Conservation (phyloP, 139 green algal species). For the Auxenochlorella pyrenoidosa region DNA sequence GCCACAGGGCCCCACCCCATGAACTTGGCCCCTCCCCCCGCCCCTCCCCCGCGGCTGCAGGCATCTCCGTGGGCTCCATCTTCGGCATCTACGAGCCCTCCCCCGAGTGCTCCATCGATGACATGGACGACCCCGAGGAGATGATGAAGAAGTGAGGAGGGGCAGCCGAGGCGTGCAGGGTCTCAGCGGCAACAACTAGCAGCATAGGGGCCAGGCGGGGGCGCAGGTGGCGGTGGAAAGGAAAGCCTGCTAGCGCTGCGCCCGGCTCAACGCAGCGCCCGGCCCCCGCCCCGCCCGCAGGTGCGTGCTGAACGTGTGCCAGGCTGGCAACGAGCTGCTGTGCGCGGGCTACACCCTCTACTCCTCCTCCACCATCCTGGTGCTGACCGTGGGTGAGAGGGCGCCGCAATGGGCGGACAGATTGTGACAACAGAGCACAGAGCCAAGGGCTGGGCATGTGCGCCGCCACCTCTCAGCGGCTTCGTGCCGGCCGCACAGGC, state of each 20-base stretch:
- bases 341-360: slow-evolving; percentile 97
- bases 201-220: no score
- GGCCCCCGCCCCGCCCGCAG: slow-evolving; percentile 53
- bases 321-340: slow-evolving; percentile 91
- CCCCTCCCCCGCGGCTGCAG: slow-evolving; percentile 94
- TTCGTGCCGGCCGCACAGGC: no score
- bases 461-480: background rate
- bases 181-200: no score
- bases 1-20: background rate
- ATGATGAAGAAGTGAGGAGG: slow-evolving; percentile 38
- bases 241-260: no score
- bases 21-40: no score
- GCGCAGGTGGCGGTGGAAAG: no score
- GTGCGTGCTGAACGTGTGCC: slow-evolving; percentile 93
- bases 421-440: no score
- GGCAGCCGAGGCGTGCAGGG: background rate
- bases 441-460: background rate
- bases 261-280: no score
- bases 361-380: slow-evolving; percentile 88
- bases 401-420: background rate
- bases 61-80: slow-evolving; percentile 96
- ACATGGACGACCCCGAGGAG: slow-evolving; percentile 75
- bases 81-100: slow-evolving; percentile 94
- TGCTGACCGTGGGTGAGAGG: slow-evolving; percentile 81
- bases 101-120: slow-evolving; percentile 82